Percentiles rank a stretch among this genome's conserved stretches.
These are phyloP conservation scores for Ormosia emarginata DNA, from an alignment of 306 rosid genomes.

Conservation along the genomic window DNA sequence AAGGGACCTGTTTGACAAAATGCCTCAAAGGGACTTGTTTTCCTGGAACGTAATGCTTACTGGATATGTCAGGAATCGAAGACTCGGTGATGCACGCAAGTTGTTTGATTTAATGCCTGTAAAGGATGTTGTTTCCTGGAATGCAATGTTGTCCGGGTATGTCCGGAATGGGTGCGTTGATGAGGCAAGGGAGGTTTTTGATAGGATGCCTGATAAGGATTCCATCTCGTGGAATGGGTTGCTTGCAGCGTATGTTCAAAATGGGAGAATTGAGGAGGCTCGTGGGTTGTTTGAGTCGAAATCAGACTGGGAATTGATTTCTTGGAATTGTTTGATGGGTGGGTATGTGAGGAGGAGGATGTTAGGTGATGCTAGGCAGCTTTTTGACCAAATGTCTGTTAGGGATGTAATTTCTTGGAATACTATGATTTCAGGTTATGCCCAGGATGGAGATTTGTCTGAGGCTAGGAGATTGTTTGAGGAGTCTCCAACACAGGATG, in stretches of 20 bases:
- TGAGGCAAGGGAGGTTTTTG: conserved; percentile 61
- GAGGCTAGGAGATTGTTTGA: conserved; percentile 66
- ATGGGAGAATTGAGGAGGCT: conserved; percentile 63
- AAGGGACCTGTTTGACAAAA: conserved; percentile 56
- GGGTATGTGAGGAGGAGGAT: conserved; percentile 56
- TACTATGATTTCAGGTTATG: conserved; percentile 77
- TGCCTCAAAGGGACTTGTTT: conserved; percentile 69
- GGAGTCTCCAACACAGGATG: conserved; percentile 54
- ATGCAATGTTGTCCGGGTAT: conserved; percentile 73
- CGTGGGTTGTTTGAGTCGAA: conserved; percentile 49
- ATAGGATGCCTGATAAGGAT: conserved; percentile 54
- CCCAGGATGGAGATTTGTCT: conserved; percentile 53
- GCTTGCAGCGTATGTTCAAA: conserved; percentile 69
- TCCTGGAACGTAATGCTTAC: conserved; percentile 84
- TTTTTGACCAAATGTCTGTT: conserved; percentile 61
- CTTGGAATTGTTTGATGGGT: conserved; percentile 89
- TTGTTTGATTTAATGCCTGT: conserved; percentile 66
- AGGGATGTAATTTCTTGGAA: conserved; percentile 72
- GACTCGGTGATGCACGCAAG: conserved; percentile 53
- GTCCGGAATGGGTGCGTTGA: conserved; percentile 68
- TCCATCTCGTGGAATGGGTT: conserved; percentile 76
- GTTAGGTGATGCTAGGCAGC: conserved; percentile 49
- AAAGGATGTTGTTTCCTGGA: conserved; percentile 80
- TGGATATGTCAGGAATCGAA: conserved; percentile 58
- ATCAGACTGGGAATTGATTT: conserved; percentile 61